phyloP scores from a whole-genome alignment of 148 eudicot genomes.

The Limonium bicolor region DNA sequence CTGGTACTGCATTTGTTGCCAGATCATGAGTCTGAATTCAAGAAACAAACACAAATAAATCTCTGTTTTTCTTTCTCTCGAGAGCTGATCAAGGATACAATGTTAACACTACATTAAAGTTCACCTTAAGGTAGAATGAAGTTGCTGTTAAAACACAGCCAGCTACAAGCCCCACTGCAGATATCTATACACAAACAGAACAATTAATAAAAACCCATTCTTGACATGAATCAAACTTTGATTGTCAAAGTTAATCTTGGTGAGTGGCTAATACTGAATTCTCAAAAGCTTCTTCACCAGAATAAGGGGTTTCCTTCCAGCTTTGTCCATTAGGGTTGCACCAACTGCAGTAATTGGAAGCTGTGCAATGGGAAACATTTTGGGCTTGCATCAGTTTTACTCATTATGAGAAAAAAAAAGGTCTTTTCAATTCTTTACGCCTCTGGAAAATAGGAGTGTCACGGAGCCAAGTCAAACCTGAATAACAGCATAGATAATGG shows the following conservation, averaged over 20 bases:
- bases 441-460: background rate
- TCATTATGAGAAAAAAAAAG: conserved; percentile 3
- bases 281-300: conserved; percentile 42
- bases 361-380: conserved; percentile 28
- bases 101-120: background rate
- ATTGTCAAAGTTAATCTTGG: background rate
- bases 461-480: conserved; percentile 31
- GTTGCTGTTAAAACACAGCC: conserved; percentile 52
- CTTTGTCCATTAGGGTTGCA: conserved; percentile 60
- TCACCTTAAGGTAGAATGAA: conserved; percentile 76
- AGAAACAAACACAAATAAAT: background rate
- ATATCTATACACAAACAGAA: conserved; percentile 38
- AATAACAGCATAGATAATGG: conserved; percentile 51
- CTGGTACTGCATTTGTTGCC: conserved; percentile 38
- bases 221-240: conserved; percentile 7
- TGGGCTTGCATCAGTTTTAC: conserved; percentile 60
- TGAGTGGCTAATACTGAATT: background rate
- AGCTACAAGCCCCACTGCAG: conserved; percentile 56
- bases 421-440: background rate
- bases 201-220: background rate
- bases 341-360: conserved; percentile 46
- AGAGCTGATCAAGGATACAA: too few relatives aligned
- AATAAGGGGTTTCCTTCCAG: conserved; percentile 79
- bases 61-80: background rate
- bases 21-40: conserved; percentile 29